phyloP scores from a whole-genome alignment of 2,329 filamentous ascomycete genomes.

The Colletotrichum tamarilloi region DNA sequence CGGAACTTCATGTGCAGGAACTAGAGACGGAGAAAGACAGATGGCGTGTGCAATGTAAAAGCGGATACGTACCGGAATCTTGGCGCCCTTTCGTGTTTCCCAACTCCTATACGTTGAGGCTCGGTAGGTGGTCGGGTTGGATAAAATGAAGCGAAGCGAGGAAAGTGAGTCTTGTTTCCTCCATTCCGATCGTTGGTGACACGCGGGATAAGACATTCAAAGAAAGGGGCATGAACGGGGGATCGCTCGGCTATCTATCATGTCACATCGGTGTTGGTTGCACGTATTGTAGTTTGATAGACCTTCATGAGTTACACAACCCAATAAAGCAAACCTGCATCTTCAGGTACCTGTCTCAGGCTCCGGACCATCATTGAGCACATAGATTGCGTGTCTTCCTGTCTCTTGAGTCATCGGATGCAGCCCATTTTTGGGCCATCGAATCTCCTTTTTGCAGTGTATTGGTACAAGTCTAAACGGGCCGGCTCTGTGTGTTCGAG shows the following conservation, averaged over 20 bases:
- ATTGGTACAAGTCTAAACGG: slow-evolving; percentile 35
- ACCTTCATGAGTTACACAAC: slow-evolving; percentile 30
- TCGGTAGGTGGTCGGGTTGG: not conserved
- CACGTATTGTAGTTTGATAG: slow-evolving; percentile 23
- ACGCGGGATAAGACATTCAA: slow-evolving; percentile 5
- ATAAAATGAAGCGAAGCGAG: slow-evolving; percentile 6
- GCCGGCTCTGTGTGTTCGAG: slow-evolving; percentile 16
- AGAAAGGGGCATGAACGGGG: not conserved
- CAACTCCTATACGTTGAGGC: not conserved
- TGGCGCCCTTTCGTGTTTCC: slow-evolving; percentile 30
- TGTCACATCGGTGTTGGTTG: slow-evolving; percentile 12
- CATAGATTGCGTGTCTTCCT: not conserved
- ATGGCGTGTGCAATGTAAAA: slow-evolving; percentile 11
- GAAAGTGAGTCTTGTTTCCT: not conserved
- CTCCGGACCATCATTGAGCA: not conserved
- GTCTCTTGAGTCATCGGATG: slow-evolving; percentile 17
- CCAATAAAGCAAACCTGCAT: slow-evolving; percentile 13
- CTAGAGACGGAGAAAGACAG: not conserved
- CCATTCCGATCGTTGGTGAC: not conserved
- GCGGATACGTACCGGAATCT: slow-evolving; percentile 30
- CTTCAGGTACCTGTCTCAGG: not conserved
- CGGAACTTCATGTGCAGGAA: not conserved
- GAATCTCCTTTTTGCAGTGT: slow-evolving; percentile 30
- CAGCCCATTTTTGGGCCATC: slow-evolving; percentile 29
- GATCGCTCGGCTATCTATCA: not conserved